phyloP scores from a whole-genome alignment of 371 early-diverging fungal species.

The Aphelidium insulamus region DNA sequence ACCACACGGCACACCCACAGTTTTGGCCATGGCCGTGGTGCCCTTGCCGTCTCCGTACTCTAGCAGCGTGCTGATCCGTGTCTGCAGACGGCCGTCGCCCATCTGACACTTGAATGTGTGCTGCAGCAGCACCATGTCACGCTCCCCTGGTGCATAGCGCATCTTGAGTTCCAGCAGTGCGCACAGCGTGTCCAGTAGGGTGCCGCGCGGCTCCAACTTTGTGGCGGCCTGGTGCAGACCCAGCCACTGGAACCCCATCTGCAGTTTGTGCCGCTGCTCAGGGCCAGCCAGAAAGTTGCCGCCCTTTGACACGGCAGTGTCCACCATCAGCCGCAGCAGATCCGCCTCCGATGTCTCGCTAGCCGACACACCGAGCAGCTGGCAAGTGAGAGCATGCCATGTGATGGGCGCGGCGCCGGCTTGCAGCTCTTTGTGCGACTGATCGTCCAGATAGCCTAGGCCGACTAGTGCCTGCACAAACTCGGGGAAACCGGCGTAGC shows the following conservation, averaged over 20 bases:
- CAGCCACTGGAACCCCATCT: constrained; percentile 49
- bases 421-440: constrained; percentile 35
- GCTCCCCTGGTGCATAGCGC: constrained; percentile 70
- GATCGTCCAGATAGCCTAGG: constrained; percentile 73
- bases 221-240: constrained; percentile 42
- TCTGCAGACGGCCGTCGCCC: constrained; percentile 48
- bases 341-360: background rate
- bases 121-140: constrained; percentile 92
- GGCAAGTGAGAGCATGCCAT: too few species aligned
- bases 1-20: constrained; percentile 93
- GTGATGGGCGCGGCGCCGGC: too few species aligned
- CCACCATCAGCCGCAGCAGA: background rate
- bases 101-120: constrained; percentile 81
- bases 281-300: background rate
- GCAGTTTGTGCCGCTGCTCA: constrained; percentile 1
- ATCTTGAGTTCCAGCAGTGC: constrained; percentile 82
- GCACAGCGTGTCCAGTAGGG: constrained; percentile 79
- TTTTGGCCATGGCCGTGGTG: constrained; percentile 83
- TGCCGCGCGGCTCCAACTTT: constrained; percentile 40
- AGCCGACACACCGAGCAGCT: background rate
- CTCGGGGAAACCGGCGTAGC: constrained; percentile 77
- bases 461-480: constrained; percentile 80
- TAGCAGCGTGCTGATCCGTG: constrained; percentile 70
- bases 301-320: background rate
- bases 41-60: constrained; percentile 77